Percentiles rank a stretch among this genome's conserved stretches.
Evolutionary conservation across 129 eudicot species (phyloP).

Genomic region (Glebionis coronaria): DNA sequence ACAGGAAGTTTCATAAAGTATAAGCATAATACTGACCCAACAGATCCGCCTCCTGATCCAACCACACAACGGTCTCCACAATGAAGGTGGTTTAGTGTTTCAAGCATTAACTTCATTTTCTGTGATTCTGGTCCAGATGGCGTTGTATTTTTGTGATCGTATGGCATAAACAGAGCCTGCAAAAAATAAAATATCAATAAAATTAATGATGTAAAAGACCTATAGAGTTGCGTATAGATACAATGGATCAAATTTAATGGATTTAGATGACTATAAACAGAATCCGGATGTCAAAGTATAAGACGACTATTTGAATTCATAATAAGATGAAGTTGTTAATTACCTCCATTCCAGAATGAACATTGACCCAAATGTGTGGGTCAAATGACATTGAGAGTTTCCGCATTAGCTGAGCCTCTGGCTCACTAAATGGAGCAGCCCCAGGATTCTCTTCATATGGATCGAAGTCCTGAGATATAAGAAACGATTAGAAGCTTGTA

Average conservation of each 20-base stretch:
- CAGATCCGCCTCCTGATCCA: constrained; percentile 99
- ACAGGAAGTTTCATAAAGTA: background rate
- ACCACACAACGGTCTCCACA: constrained; percentile 74
- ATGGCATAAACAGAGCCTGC: constrained; percentile 97
- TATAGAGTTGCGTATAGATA: background rate
- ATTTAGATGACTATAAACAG: background rate
- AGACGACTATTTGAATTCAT: background rate
- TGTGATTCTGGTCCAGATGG: constrained; percentile 66
- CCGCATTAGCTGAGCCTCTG: constrained; percentile 87
- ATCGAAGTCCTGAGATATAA: constrained; percentile 63
- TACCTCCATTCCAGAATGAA: constrained; percentile 99
- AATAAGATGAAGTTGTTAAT: constrained; percentile 13
- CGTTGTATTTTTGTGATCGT: constrained; percentile 92
- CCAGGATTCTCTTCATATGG: constrained; percentile 97
- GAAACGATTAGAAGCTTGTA: background rate
- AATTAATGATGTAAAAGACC: constrained; percentile 3
- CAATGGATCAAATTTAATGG: background rate
- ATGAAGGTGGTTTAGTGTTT: constrained; percentile 74
- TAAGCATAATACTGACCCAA: constrained; percentile 59
- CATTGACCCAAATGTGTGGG: constrained; percentile 95
- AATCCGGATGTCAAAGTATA: background rate
- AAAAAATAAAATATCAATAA: background rate
- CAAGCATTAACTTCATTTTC: constrained; percentile 76
- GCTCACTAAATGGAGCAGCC: constrained; percentile 88
- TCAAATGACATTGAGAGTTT: constrained; percentile 74